Conservation (phyloP, 2,329 filamentous ascomycete genomes). For the Colletotrichum gigasporum region DNA sequence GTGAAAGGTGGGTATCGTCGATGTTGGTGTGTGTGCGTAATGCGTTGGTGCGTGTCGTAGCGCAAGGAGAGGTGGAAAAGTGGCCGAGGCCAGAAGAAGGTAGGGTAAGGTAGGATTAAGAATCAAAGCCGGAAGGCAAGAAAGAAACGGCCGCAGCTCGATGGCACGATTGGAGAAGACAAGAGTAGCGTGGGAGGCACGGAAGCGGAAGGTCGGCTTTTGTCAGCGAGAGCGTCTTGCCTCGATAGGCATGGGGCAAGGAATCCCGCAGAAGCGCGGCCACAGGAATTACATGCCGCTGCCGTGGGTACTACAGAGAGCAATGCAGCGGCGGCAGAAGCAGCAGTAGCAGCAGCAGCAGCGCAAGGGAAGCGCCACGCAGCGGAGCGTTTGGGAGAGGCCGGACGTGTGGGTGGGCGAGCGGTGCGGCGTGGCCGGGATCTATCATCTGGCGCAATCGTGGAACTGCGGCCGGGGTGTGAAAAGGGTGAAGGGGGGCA, state of each 20-base stretch:
- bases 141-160: conserved; percentile 15
- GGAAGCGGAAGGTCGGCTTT: conserved; percentile 29
- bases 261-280: conserved; percentile 2
- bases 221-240: conserved; percentile 26
- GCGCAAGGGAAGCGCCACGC: background rate
- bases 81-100: background rate
- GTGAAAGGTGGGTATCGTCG: conserved; percentile 14
- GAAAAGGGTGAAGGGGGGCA: background rate
- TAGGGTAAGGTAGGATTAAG: conserved; percentile 3
- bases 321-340: background rate
- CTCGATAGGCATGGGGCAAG: conserved; percentile 5
- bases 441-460: conserved; percentile 29
- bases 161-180: conserved; percentile 16
- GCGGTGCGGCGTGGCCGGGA: conserved; percentile 13
- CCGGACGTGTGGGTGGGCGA: background rate
- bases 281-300: no score
- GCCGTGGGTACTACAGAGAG: no score
- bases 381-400: no score
- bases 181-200: conserved; percentile 9
- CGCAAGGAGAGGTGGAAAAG: background rate
- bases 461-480: conserved; percentile 14
- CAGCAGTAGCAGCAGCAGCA: background rate
- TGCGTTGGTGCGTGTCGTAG: conserved; percentile 7
- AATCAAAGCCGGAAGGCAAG: conserved; percentile 15
- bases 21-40: background rate